Percentiles rank a stretch among this genome's conserved stretches.
phyloP scores from a whole-genome alignment of 2,329 filamentous ascomycete species.

The Lasiodiplodia theobromae region DNA sequence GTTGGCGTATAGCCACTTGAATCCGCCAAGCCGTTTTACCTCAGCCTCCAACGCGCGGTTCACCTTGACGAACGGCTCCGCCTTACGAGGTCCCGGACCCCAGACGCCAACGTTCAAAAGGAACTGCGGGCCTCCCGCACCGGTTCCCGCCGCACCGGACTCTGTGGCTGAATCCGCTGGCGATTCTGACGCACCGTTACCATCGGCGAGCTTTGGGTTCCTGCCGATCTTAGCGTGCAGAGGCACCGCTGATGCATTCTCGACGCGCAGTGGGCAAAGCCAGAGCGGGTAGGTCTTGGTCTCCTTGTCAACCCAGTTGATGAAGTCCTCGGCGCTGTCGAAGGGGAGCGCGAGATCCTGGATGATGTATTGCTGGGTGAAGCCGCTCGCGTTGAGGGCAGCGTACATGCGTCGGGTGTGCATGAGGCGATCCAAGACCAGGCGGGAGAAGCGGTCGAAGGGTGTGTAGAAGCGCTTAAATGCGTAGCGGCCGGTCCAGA shows the following conservation, averaged over 20 bases:
- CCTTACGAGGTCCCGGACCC: constrained; percentile 72
- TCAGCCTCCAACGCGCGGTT: constrained; percentile 77
- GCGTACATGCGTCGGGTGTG: constrained; percentile 69
- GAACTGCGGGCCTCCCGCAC: not conserved
- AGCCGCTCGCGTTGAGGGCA: constrained; percentile 65
- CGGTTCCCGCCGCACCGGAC: not conserved
- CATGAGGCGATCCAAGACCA: constrained; percentile 66
- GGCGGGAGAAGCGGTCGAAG: constrained; percentile 66
- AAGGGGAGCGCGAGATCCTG: constrained; percentile 69
- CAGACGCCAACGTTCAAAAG: constrained; percentile 71
- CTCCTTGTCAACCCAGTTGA: constrained; percentile 58
- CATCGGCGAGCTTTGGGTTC: not conserved
- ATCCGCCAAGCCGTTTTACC: constrained; percentile 72
- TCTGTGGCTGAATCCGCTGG: constrained; percentile 11
- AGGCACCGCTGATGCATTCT: constrained; percentile 27
- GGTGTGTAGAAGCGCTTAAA: constrained; percentile 68
- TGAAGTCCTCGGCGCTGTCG: constrained; percentile 58
- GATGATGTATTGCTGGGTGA: constrained; percentile 64
- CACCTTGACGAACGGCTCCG: constrained; percentile 67
- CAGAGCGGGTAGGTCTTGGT: constrained; percentile 64
- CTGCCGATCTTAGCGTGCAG: constrained; percentile 18
- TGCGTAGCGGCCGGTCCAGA: constrained; percentile 68
- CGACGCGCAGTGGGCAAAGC: constrained; percentile 62
- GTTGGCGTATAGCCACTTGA: constrained; percentile 89
- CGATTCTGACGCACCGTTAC: constrained; percentile 20